phyloP scores from a whole-genome alignment of 257 asterid species.

The Thymus mandschuricus region DNA sequence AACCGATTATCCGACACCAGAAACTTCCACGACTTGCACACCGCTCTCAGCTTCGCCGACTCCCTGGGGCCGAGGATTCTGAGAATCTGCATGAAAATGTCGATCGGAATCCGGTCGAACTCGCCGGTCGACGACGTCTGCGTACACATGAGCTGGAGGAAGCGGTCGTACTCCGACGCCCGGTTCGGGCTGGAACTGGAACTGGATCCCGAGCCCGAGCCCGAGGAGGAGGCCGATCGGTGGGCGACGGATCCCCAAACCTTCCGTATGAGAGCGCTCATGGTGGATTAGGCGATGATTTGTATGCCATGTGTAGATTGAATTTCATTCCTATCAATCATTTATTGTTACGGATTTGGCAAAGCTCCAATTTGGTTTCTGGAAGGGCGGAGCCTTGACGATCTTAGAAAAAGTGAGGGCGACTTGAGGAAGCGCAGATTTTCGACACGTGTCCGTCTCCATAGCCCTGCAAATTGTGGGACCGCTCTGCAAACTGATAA shows the following conservation, averaged over 20 bases:
- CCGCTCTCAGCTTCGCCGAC: constrained; percentile 67
- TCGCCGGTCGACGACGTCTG: constrained; percentile 75
- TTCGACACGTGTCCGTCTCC: constrained; percentile 29
- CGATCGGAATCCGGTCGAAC: constrained; percentile 81
- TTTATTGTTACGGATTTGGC: not conserved
- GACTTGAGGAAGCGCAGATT: not conserved
- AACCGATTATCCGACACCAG: constrained; percentile 77
- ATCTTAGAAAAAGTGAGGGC: constrained; percentile 1
- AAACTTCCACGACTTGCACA: constrained; percentile 80
- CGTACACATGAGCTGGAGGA: constrained; percentile 54
- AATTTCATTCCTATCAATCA: not conserved
- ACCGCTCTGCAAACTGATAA: not conserved
- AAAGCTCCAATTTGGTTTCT: constrained; percentile 5
- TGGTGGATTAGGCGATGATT: constrained; percentile 19
- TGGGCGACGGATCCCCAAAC: constrained; percentile 61
- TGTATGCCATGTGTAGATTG: not conserved
- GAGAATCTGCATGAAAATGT: constrained; percentile 64
- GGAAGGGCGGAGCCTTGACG: constrained; percentile 35
- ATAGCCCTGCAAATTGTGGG: constrained; percentile 13
- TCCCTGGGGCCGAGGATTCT: constrained; percentile 78
- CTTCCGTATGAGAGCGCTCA: constrained; percentile 66
- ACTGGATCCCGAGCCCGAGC: constrained; percentile 35
- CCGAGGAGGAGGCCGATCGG: constrained; percentile 46
- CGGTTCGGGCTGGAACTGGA: constrained; percentile 28
- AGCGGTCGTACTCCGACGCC: constrained; percentile 47